Evolutionary conservation across 2,329 filamentous ascomycete genomes (phyloP), one percentile per base, ranked within the genome.

Genomic region (Calonectria crousiana): DNA sequence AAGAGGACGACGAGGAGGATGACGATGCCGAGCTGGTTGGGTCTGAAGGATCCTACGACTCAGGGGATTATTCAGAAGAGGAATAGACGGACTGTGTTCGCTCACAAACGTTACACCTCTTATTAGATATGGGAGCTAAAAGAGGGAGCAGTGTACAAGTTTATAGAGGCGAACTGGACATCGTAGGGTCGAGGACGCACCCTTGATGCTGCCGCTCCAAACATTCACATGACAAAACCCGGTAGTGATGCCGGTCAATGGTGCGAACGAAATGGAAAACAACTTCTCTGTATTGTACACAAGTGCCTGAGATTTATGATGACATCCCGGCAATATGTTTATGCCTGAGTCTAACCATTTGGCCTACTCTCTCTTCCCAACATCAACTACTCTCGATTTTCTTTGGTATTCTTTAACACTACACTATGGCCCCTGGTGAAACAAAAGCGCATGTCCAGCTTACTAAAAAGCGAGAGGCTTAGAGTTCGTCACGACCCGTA

Each of bases 401-500:
- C 38, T 49, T 49, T 49, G 16, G 4, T 26, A 6, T 49, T 65
- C 23, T 64, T 44, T 30, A 62, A 56, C 11, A 20, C 23, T 9
- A 11, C 26, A 34, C 23, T 11, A 10, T 18, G 26, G 18, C n/a
- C 13, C 38, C 23, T 41, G 9, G 16, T 20, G 16, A 23, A 13
- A 28, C 23, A 20, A 20, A 41, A 26, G 16, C 14, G 38, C 34
- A 20, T 9, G 11, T 20, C 9, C 23, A 5, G 8, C 20, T 11
- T 4, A 13, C 26, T 3, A 20, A 28, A 23, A 23, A 41, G 23
- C 13, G 23, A 28, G 23, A 6, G 11, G 34, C 41, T 85, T 89
- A 96, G 85, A 96, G 84, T 86, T 90, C 89, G 68, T 97, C 95
- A 76, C 95, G 91, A 72, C 95, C 95, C 52, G 91, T 92, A 62